phyloP scores from a whole-genome alignment of 2,329 filamentous ascomycete genomes.

The Sporothrix protearum region DNA sequence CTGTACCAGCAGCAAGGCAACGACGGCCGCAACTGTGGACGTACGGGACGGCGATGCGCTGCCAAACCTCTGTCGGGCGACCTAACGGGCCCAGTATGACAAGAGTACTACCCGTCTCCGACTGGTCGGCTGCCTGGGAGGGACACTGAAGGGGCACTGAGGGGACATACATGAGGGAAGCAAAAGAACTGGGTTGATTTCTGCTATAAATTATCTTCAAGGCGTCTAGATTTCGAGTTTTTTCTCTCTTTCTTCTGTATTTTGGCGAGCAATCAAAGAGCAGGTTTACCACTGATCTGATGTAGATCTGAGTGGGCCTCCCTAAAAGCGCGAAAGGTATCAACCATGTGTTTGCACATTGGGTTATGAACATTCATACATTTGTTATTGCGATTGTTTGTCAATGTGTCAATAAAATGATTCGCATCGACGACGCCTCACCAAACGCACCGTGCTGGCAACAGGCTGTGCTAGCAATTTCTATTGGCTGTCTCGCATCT shows the following conservation, averaged over 20 bases:
- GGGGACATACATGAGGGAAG: too few species aligned
- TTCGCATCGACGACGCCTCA: neutral
- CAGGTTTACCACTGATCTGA: neutral
- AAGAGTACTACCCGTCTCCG: too few species aligned
- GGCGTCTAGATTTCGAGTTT: neutral
- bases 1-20: neutral
- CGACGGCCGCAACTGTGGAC: neutral
- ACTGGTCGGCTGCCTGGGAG: neutral
- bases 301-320: neutral
- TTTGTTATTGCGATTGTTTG: neutral
- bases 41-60: neutral
- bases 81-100: neutral
- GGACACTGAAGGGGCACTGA: neutral
- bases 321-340: neutral
- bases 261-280: neutral
- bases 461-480: neutral
- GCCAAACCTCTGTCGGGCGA: neutral
- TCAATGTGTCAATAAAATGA: neutral
- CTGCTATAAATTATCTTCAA: constrained; percentile 2
- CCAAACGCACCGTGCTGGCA: neutral
- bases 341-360: neutral
- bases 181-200: neutral
- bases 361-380: neutral
- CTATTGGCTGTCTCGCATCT: neutral
- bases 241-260: neutral